Percentiles rank a stretch among this genome's conserved stretches.
These are phyloP conservation scores for Phanerochaete carnosa DNA, from an alignment of 768 basidiomycete genomes.

Conservation along the genomic window DNA sequence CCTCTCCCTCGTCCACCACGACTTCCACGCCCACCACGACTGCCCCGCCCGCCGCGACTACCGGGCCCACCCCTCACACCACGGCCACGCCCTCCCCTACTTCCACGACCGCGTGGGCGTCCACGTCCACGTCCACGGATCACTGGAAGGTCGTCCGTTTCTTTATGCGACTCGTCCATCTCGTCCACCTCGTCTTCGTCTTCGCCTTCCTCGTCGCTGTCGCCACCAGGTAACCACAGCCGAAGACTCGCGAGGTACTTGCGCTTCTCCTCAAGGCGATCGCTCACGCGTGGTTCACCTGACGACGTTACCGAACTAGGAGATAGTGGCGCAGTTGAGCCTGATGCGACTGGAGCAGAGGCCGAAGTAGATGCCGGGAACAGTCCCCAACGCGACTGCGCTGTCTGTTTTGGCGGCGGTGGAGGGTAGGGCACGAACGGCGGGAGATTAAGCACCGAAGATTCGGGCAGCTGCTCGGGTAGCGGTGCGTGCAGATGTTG, in stretches of 20 bases:
- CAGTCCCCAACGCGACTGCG: conserved; percentile 82
- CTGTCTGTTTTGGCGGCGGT: conserved; percentile 64
- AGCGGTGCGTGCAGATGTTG: not conserved
- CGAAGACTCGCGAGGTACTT: not conserved
- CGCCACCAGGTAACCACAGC: not conserved
- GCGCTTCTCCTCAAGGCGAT: not conserved
- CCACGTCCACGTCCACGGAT: not conserved
- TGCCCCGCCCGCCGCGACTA: not conserved
- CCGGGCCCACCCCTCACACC: too few species aligned
- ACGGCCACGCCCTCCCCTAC: too few species aligned
- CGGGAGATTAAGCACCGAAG: not conserved
- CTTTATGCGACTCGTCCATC: not conserved
- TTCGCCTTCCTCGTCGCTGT: not conserved
- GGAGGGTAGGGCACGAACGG: not conserved
- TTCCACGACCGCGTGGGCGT: not conserved
- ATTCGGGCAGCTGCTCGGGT: not conserved
- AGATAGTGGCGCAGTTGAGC: too few species aligned
- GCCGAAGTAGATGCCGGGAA: conserved; percentile 76
- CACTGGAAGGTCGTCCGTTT: not conserved
- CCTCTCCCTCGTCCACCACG: not conserved
- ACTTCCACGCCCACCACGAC: not conserved
- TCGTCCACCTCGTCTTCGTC: not conserved
- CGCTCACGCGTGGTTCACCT: not conserved
- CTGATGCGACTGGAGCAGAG: not conserved
- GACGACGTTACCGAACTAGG: not conserved